Evolutionary conservation across 345 rosid genomes (phyloP).

Genomic region (Cardiospermum halicacabum): DNA sequence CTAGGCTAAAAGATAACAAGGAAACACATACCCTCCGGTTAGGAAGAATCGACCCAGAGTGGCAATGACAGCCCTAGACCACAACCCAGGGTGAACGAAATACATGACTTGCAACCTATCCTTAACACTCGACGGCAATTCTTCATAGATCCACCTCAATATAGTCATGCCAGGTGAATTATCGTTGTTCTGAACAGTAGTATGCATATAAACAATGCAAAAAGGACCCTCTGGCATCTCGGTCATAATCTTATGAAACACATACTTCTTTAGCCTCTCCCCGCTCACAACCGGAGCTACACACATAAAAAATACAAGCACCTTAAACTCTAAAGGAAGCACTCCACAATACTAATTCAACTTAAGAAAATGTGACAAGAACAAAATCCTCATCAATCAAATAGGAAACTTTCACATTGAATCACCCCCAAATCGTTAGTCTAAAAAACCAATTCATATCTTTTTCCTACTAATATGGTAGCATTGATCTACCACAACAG

Average conservation of each 20-base stretch:
- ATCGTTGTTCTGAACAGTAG: slow-evolving; percentile 78
- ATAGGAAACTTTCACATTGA: not conserved
- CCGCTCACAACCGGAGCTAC: slow-evolving; percentile 82
- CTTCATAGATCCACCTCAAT: slow-evolving; percentile 94
- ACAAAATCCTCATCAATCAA: slow-evolving; percentile 5
- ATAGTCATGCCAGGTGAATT: slow-evolving; percentile 78
- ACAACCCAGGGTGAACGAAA: slow-evolving; percentile 86
- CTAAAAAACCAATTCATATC: not conserved
- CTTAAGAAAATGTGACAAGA: not conserved
- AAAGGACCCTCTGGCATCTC: slow-evolving; percentile 81
- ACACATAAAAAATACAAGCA: slow-evolving; percentile 10
- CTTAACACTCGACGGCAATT: slow-evolving; percentile 64
- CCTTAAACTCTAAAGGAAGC: not conserved
- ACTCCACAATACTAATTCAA: not conserved
- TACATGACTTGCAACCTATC: slow-evolving; percentile 74
- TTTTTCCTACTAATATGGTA: not conserved
- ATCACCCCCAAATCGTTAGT: not conserved
- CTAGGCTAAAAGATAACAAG: not conserved
- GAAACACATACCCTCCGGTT: slow-evolving; percentile 72
- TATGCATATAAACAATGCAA: slow-evolving; percentile 80
- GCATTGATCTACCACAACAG: not conserved
- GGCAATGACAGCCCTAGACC: slow-evolving; percentile 77
- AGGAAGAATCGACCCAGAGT: slow-evolving; percentile 88
- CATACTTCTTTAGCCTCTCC: slow-evolving; percentile 76
- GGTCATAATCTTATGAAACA: slow-evolving; percentile 61